Percentiles rank a stretch among this genome's conserved stretches.
Conservation (phyloP, 129 eudicot genomes). For the Chrysanthemum lavandulifolium region DNA sequence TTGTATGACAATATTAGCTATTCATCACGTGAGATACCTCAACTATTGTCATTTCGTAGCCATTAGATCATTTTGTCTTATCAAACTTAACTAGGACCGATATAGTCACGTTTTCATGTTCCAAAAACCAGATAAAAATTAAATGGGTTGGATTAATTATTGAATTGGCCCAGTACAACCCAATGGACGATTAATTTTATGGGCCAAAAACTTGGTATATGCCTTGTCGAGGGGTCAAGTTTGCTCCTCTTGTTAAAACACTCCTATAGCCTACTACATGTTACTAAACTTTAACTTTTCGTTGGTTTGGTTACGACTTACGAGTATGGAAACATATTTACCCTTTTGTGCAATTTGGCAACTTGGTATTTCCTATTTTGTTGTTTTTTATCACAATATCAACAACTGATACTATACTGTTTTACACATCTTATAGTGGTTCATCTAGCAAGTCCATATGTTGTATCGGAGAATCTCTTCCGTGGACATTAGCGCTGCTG, state of each 20-base stretch:
- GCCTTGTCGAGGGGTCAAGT: slow-evolving; percentile 27
- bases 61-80: slow-evolving; percentile 12
- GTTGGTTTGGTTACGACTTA: not conserved
- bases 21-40: not conserved
- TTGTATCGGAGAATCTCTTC: too few species aligned
- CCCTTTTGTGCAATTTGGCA: not conserved
- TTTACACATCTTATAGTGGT: too few species aligned
- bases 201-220: slow-evolving; percentile 12
- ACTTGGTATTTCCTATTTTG: not conserved
- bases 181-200: slow-evolving; percentile 4
- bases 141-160: not conserved
- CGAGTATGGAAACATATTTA: not conserved
- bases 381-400: not conserved
- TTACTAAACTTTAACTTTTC: not conserved
- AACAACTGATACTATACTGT: too few species aligned
- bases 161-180: slow-evolving; percentile 19
- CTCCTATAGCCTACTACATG: slow-evolving; percentile 2
- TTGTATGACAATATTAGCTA: not conserved
- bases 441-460: too few species aligned
- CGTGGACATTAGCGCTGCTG: too few species aligned
- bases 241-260: slow-evolving; percentile 21
- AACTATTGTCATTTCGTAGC: not conserved
- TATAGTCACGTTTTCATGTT: slow-evolving; percentile 30
- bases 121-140: not conserved
- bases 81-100: not conserved